Evolutionary conservation across 306 rosid genomes (phyloP).

Genomic region (Chamaecrista fasciculata): DNA sequence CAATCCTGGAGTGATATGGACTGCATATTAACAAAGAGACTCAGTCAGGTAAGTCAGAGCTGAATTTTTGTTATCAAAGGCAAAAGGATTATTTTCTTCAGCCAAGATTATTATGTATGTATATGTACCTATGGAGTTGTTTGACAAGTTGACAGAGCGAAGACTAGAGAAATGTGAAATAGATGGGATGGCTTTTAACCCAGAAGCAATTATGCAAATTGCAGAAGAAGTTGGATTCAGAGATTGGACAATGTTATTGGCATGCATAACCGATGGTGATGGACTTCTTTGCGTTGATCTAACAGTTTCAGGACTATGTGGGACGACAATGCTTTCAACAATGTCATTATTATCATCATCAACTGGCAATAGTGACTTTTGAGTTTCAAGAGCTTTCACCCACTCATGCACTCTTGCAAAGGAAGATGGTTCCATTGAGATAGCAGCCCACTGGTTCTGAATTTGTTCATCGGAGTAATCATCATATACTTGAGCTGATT

Average conservation of each 20-base stretch:
- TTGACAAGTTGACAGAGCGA: slow-evolving; percentile 69
- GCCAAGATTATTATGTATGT: too few species aligned
- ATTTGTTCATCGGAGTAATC: slow-evolving; percentile 41
- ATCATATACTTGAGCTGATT: slow-evolving; percentile 25
- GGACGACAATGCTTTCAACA: slow-evolving; percentile 40
- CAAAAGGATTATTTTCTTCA: too few species aligned
- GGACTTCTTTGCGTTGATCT: slow-evolving; percentile 40
- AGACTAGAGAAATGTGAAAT: slow-evolving; percentile 68
- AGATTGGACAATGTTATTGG: slow-evolving; percentile 62
- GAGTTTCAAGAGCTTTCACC: slow-evolving; percentile 62
- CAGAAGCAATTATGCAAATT: slow-evolving; percentile 68
- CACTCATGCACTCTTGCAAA: slow-evolving; percentile 78
- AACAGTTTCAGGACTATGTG: slow-evolving; percentile 45
- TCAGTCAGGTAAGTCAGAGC: slow-evolving; percentile 25
- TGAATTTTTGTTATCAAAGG: neutral
- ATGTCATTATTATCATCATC: slow-evolving; percentile 36
- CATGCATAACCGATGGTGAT: slow-evolving; percentile 43
- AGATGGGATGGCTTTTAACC: slow-evolving; percentile 67
- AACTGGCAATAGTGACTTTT: slow-evolving; percentile 27
- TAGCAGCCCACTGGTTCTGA: slow-evolving; percentile 84
- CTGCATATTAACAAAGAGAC: slow-evolving; percentile 43
- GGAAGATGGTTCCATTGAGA: slow-evolving; percentile 64
- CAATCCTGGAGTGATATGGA: slow-evolving; percentile 58
- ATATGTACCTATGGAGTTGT: slow-evolving; percentile 87
- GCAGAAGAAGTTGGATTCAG: slow-evolving; percentile 65